These are phyloP conservation scores for Thymus quinquecostatus DNA, from an alignment of 257 asterid species.

Conservation along the genomic window DNA sequence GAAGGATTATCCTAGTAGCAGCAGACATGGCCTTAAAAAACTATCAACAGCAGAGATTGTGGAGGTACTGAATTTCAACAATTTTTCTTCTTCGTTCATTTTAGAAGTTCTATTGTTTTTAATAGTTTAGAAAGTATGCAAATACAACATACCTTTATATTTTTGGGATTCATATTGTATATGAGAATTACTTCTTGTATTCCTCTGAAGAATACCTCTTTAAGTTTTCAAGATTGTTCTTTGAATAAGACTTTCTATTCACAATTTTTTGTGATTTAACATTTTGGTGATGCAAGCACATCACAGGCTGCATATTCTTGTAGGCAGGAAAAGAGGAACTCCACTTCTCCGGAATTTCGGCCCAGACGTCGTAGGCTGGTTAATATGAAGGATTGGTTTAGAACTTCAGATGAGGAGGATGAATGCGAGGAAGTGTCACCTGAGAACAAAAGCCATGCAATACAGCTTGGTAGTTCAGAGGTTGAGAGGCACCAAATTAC, in stretches of 20 bases:
- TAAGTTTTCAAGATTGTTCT: slow-evolving; percentile 5
- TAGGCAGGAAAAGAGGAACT: slow-evolving; percentile 48
- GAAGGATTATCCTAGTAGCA: slow-evolving; percentile 37
- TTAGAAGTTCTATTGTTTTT: neutral
- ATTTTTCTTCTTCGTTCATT: slow-evolving; percentile 14
- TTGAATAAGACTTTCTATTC: slow-evolving; percentile 11
- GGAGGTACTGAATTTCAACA: slow-evolving; percentile 43
- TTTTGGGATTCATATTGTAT: neutral
- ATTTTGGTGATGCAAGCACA: slow-evolving; percentile 46
- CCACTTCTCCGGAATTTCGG: slow-evolving; percentile 38
- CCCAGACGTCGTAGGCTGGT: slow-evolving; percentile 56
- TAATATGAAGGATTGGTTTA: slow-evolving; percentile 41
- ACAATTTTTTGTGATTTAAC: slow-evolving; percentile 29
- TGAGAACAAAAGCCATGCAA: slow-evolving; percentile 28
- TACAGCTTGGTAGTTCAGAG: slow-evolving; percentile 36
- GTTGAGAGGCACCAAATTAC: slow-evolving; percentile 36
- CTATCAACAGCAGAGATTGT: slow-evolving; percentile 26
- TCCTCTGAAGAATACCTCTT: slow-evolving; percentile 1
- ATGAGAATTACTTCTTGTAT: neutral
- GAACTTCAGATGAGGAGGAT: slow-evolving; percentile 44
- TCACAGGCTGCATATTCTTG: slow-evolving; percentile 32
- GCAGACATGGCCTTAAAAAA: slow-evolving; percentile 34
- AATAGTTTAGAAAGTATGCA: neutral
- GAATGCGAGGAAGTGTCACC: slow-evolving; percentile 26
- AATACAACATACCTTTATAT: neutral